Conservation (phyloP, 2,329 filamentous ascomycete genomes). For the Gremmenia infestans region DNA sequence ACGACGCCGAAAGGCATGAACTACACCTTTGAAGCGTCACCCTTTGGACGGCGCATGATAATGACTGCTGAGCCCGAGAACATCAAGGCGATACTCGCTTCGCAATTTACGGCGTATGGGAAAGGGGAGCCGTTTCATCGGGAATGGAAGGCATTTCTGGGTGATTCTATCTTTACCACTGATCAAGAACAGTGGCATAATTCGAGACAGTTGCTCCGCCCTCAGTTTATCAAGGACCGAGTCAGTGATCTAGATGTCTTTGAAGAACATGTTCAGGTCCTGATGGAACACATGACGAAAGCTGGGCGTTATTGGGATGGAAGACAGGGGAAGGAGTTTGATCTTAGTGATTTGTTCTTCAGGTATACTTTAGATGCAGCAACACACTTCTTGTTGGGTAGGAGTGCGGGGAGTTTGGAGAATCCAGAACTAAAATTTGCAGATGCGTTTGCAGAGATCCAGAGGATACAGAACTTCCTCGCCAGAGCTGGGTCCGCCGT, state of each 20-base stretch:
- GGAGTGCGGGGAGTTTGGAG: slow-evolving; percentile 57
- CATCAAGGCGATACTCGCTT: slow-evolving; percentile 84
- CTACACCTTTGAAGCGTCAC: slow-evolving; percentile 54
- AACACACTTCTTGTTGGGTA: slow-evolving; percentile 81
- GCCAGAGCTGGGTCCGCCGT: slow-evolving; percentile 51
- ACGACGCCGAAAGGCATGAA: slow-evolving; percentile 30
- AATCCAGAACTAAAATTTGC: slow-evolving; percentile 65
- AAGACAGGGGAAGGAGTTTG: slow-evolving; percentile 57
- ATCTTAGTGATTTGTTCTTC: slow-evolving; percentile 76
- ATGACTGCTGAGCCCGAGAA: slow-evolving; percentile 84
- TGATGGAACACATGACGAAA: slow-evolving; percentile 64
- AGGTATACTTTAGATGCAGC: slow-evolving; percentile 80
- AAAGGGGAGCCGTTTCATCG: slow-evolving; percentile 71
- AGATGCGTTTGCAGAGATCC: slow-evolving; percentile 75
- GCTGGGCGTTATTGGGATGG: slow-evolving; percentile 40
- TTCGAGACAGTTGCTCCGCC: slow-evolving; percentile 75
- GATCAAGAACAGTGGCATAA: slow-evolving; percentile 76
- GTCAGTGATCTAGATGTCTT: slow-evolving; percentile 78
- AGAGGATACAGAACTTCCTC: slow-evolving; percentile 65
- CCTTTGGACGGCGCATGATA: slow-evolving; percentile 35
- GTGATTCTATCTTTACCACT: slow-evolving; percentile 73
- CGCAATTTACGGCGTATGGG: slow-evolving; percentile 80
- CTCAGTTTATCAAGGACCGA: slow-evolving; percentile 82
- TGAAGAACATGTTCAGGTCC: slow-evolving; percentile 68
- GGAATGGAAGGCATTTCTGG: slow-evolving; percentile 72